Conservation (phyloP, 2,329 filamentous ascomycete species). For the Ceratocystis harringtonii region DNA sequence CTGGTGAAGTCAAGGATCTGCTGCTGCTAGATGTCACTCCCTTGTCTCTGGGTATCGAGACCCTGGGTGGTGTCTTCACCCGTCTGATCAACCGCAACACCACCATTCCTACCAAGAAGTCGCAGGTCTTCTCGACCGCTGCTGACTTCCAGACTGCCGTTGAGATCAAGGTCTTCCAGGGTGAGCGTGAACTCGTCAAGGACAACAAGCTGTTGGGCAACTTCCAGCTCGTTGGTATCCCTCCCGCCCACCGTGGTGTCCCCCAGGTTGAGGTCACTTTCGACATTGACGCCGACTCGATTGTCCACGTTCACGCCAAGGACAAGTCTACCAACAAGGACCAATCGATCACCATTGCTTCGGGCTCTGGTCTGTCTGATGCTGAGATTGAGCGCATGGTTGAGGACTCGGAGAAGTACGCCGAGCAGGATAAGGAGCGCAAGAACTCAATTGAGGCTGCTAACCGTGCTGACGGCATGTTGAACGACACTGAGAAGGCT, state of each 20-base stretch:
- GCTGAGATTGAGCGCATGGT: conserved; percentile 95
- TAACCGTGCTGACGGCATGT: conserved; percentile 90
- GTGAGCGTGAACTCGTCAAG: conserved; percentile 95
- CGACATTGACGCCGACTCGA: conserved; percentile 95
- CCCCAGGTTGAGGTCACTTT: conserved; percentile 97
- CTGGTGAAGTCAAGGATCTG: conserved; percentile 92
- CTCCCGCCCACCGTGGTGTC: conserved; percentile 87
- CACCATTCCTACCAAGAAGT: conserved; percentile 98
- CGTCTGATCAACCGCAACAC: conserved; percentile 98
- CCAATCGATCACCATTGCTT: conserved; percentile 97
- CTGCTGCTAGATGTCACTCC: conserved; percentile 91
- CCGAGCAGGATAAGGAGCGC: conserved; percentile 88
- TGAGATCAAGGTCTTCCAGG: conserved; percentile 99
- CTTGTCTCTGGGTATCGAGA: conserved; percentile 95
- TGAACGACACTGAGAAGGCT: conserved; percentile 97
- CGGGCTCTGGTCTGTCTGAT: conserved; percentile 90
- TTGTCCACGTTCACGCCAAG: conserved; percentile 95
- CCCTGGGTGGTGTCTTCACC: conserved; percentile 92
- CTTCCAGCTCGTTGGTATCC: conserved; percentile 98
- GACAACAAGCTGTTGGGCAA: conserved; percentile 98
- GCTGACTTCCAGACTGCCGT: conserved; percentile 97
- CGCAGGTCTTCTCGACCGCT: conserved; percentile 91
- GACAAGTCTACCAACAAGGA: conserved; percentile 99
- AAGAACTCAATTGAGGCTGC: conserved; percentile 89
- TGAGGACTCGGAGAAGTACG: conserved; percentile 92